Evolutionary conservation across 768 basidiomycete species (phyloP), one percentile per base, ranked within the genome.

Genomic region (Trametes villosa): DNA sequence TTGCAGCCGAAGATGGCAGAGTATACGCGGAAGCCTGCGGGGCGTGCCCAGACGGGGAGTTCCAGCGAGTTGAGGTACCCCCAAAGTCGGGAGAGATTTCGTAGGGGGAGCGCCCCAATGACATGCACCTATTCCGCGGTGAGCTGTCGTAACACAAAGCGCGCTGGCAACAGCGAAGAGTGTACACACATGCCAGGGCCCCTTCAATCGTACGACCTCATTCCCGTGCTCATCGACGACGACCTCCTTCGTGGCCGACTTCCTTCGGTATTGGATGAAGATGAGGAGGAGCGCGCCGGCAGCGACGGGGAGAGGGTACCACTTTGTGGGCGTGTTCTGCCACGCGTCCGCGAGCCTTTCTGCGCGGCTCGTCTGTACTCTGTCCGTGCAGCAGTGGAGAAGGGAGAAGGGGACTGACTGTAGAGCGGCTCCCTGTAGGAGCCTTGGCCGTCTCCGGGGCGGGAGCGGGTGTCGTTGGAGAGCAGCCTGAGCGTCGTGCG

Each of bases 71-170:
- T 99, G 62, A 98, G 69, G 74, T 95, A 96, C 7, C 97, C 97
- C 95, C 96, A 98, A 6, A 98, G 75, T 1, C 96, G 89, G n/a
- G 96, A 98, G 71, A 98, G 86, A 62, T 94, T 94, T 41, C 96
- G 87, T 7, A 98, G 83, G 0, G 97, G 97, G 1, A 99, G 83
- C 11, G 96, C 96, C 52, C 96, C 96, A 51, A 98, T 81, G 47
- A 98, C 95, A 75, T 96, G 92, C n/a, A 98, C 94, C 94, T 93
- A 20, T 9, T 1, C 22, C 26, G 9, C 8, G 20, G 17, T 31
- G 9, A 30, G 6, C 18, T 40, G 29, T n/a, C 24, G 30, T 42
- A 29, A 20, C 22, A 15, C 50, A 26, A 34, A n/a, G 20, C 17
- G 45, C 29, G 31, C 53, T 65, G 33, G 57, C 58, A 30, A 54